phyloP scores from a whole-genome alignment of 164 flowering plant species.

The Akebia trifoliata region DNA sequence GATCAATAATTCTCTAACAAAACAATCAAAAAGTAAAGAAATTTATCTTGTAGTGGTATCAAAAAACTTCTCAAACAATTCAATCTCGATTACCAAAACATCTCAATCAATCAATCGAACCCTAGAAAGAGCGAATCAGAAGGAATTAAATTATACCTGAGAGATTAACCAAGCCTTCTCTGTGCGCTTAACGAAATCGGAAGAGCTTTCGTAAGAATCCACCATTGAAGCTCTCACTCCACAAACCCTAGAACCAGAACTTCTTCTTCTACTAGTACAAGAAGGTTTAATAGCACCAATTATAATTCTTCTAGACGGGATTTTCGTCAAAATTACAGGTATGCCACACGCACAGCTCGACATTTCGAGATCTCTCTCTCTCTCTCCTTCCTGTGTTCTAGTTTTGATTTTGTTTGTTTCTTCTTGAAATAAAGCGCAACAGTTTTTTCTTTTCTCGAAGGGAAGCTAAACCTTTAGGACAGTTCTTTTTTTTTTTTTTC shows the following conservation, averaged over 20 bases:
- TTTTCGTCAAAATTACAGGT: slow-evolving; percentile 11
- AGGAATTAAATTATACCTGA: slow-evolving; percentile 48
- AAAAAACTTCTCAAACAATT: too few species aligned
- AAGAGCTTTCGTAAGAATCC: slow-evolving; percentile 59
- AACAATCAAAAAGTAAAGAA: too few species aligned
- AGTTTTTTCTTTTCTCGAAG: too few species aligned
- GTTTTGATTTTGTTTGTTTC: too few species aligned
- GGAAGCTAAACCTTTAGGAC: too few species aligned
- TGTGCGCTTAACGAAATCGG: slow-evolving; percentile 61
- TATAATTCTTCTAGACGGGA: background rate
- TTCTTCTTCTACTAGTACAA: background rate
- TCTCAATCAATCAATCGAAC: slow-evolving; percentile 3
- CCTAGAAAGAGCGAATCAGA: background rate
- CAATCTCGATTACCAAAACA: too few species aligned
- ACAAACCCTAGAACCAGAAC: slow-evolving; percentile 22
- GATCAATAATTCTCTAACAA: too few species aligned
- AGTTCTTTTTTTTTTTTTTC: too few species aligned
- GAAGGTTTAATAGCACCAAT: background rate
- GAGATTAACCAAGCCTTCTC: slow-evolving; percentile 78
- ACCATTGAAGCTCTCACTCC: slow-evolving; percentile 53
- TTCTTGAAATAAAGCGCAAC: too few species aligned
- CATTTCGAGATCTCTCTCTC: too few species aligned
- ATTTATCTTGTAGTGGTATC: too few species aligned
- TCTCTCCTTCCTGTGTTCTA: too few species aligned
- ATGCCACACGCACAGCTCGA: slow-evolving; percentile 14